A percentile compares a stretch with the other conserved stretches of the same genome.
phyloP scores from a whole-genome alignment of 2,329 filamentous ascomycete genomes.

The Xylariomycetidae sp. region DNA sequence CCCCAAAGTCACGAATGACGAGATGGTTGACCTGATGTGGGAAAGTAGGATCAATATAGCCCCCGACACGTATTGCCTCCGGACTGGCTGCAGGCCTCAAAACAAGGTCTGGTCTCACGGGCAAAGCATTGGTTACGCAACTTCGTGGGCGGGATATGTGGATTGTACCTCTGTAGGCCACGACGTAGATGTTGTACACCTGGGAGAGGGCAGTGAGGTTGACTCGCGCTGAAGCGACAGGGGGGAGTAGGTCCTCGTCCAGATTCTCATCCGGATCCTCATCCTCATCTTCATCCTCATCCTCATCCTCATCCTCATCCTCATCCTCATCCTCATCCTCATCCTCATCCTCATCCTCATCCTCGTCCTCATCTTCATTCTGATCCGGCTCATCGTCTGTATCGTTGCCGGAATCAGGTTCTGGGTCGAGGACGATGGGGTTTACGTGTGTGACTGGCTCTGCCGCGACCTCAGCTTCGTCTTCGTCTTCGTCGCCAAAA shows the following conservation, averaged over 20 bases:
- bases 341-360: too few relatives aligned
- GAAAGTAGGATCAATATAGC: slow-evolving; percentile 45
- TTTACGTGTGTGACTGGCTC: too few relatives aligned
- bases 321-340: too few relatives aligned
- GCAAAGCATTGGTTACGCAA: slow-evolving; percentile 43
- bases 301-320: too few relatives aligned
- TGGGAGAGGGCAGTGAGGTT: slow-evolving; percentile 58
- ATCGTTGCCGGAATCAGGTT: too few relatives aligned
- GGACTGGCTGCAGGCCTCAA: slow-evolving; percentile 40
- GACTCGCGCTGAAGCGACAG: slow-evolving; percentile 38
- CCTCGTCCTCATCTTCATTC: too few relatives aligned
- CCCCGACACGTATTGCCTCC: slow-evolving; percentile 37
- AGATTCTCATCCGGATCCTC: slow-evolving; percentile 4
- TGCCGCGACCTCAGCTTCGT: too few relatives aligned
- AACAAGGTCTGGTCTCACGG: slow-evolving; percentile 43
- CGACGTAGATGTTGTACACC: slow-evolving; percentile 58
- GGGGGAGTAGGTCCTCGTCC: slow-evolving; percentile 14
- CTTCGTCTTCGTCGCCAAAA: too few relatives aligned
- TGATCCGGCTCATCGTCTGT: too few relatives aligned
- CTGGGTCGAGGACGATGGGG: too few relatives aligned
- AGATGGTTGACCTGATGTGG: slow-evolving; percentile 67
- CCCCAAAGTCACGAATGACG: slow-evolving; percentile 63
- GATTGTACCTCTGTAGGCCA: slow-evolving; percentile 52
- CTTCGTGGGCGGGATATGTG: slow-evolving; percentile 51
- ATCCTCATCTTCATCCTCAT: too few relatives aligned